phyloP scores from a whole-genome alignment of 306 rosid species.

The Vachellia collinsii region DNA sequence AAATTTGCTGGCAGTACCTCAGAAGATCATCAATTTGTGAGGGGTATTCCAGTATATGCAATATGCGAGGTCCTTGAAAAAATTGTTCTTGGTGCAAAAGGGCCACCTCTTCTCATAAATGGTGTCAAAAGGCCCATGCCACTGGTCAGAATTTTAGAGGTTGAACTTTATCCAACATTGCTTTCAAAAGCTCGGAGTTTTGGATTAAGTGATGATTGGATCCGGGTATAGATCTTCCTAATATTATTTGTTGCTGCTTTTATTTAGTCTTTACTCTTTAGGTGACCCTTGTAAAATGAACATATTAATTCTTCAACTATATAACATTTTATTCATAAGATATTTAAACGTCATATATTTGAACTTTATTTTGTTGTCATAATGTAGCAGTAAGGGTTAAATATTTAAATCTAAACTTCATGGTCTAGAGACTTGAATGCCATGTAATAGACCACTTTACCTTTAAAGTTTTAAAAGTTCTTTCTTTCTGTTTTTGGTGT shows the following conservation, averaged over 20 bases:
- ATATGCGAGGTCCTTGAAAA: slow-evolving; percentile 89
- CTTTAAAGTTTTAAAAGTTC: not conserved
- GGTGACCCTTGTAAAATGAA: not conserved
- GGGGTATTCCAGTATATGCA: slow-evolving; percentile 90
- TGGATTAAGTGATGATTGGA: slow-evolving; percentile 87
- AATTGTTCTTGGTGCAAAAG: slow-evolving; percentile 75
- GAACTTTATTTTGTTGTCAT: not conserved
- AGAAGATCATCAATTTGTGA: slow-evolving; percentile 95
- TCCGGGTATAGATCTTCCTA: slow-evolving; percentile 64
- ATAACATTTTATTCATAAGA: not conserved
- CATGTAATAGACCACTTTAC: not conserved
- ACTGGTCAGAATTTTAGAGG: slow-evolving; percentile 82
- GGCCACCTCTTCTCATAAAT: slow-evolving; percentile 84
- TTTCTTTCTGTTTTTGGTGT: not conserved
- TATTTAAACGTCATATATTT: not conserved
- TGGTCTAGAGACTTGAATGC: not conserved
- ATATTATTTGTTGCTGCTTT: not conserved
- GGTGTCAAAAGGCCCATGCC: slow-evolving; percentile 92
- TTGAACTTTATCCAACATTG: slow-evolving; percentile 91
- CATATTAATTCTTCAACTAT: not conserved
- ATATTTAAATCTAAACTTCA: not conserved
- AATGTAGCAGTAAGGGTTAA: not conserved
- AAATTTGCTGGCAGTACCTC: slow-evolving; percentile 78
- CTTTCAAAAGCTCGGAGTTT: slow-evolving; percentile 97
- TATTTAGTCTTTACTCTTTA: not conserved